Evolutionary conservation across 805 yeast species (phyloP).

Genomic region (Komagataella populi): DNA sequence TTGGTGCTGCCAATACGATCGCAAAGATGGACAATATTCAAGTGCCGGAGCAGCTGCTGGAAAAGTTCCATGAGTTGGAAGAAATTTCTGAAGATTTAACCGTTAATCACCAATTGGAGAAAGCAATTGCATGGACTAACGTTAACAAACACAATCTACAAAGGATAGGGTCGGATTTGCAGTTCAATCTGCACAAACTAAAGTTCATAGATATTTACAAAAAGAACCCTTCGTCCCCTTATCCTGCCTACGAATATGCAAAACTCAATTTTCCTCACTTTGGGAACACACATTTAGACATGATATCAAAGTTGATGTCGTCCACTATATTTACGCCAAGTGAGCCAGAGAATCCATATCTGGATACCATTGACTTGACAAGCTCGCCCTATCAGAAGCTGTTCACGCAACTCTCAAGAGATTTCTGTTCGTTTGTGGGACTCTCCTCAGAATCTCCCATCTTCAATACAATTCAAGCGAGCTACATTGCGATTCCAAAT

Average conservation of each 20-base stretch:
- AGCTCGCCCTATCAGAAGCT: conserved; percentile 5
- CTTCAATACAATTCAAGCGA: conserved; percentile 33
- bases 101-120: conserved; percentile 19
- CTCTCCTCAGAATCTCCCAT: conserved; percentile 41
- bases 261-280: conserved; percentile 23
- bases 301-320: conserved; percentile 30
- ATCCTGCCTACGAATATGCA: conserved; percentile 29
- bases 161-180: conserved; percentile 25
- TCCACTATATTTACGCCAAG: conserved; percentile 14
- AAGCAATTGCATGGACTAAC: conserved; percentile 38
- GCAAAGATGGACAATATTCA: conserved; percentile 15
- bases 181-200: conserved; percentile 28
- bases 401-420: conserved; percentile 22
- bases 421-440: conserved; percentile 34
- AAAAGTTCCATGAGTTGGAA: conserved; percentile 26
- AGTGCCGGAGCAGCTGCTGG: conserved; percentile 14
- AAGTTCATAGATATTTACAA: conserved; percentile 22
- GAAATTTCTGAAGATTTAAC: conserved; percentile 22
- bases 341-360: background rate
- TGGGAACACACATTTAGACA: conserved; percentile 23
- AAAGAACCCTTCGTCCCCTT: conserved; percentile 9
- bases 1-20: conserved; percentile 13
- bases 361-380: conserved; percentile 1
- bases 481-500: conserved; percentile 38
- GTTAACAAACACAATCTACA: conserved; percentile 12